Conservation (phyloP, 2,329 filamentous ascomycete genomes). For the Triangularia verruculosa region DNA sequence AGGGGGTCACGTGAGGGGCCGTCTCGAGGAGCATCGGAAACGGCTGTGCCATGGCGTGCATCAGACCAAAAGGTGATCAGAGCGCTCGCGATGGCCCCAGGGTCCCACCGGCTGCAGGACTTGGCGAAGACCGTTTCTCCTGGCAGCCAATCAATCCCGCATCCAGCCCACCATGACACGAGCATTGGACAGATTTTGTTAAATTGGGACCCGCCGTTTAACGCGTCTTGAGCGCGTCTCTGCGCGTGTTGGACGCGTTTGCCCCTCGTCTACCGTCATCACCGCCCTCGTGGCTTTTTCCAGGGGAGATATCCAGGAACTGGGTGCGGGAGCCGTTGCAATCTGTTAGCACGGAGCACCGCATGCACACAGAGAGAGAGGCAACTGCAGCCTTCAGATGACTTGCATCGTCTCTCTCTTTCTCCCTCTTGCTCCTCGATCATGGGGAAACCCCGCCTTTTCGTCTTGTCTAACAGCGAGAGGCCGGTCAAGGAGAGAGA, state of each 20-base stretch:
- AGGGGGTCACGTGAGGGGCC: not conserved
- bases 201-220: not conserved
- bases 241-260: not conserved
- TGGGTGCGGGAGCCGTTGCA: not conserved
- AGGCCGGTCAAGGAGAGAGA: not conserved
- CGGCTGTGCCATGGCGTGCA: not conserved
- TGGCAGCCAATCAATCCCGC: not conserved
- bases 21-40: not conserved
- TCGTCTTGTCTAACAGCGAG: not conserved
- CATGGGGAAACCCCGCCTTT: not conserved
- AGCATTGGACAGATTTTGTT: not conserved
- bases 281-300: not conserved
- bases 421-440: not conserved
- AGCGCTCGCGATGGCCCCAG: not conserved
- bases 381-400: not conserved
- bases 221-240: constrained; percentile 3
- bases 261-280: not conserved
- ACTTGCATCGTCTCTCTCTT: not conserved
- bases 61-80: not conserved
- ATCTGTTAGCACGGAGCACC: not conserved
- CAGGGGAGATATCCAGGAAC: not conserved
- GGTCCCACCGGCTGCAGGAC: not conserved
- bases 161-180: not conserved
- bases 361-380: not conserved
- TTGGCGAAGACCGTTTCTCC: not conserved